phyloP scores from a whole-genome alignment of 176 grass and related monocot species.

The Thinopyrum elongatum region DNA sequence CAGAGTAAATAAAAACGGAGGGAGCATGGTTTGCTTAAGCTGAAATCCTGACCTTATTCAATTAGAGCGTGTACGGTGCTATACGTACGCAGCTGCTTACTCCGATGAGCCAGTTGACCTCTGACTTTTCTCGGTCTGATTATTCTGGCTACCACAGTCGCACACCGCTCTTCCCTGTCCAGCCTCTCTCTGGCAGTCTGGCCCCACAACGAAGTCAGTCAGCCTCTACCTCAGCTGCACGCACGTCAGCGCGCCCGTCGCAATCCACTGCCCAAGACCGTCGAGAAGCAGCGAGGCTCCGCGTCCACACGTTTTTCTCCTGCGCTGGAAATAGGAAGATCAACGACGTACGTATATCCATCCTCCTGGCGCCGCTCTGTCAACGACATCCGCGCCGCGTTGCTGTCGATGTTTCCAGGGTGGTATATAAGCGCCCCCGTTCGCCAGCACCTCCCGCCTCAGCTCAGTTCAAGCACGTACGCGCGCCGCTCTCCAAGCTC shows the following conservation, averaged over 20 bases:
- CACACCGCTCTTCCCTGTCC: background rate
- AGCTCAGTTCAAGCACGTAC: background rate
- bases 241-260: background rate
- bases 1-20: no score
- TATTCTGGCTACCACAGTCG: background rate
- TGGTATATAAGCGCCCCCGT: slow-evolving; percentile 32
- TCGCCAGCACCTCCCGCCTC: background rate
- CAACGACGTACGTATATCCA: background rate
- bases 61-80: no score
- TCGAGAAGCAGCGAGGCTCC: background rate
- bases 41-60: no score
- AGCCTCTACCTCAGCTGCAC: background rate
- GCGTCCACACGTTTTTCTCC: slow-evolving; percentile 41
- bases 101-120: background rate
- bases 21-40: no score
- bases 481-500: background rate
- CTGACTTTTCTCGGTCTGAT: background rate
- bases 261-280: background rate
- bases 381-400: background rate
- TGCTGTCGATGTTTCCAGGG: background rate
- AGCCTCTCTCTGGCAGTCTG: background rate
- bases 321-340: background rate
- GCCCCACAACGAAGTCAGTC: background rate
- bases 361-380: slow-evolving; percentile 29
- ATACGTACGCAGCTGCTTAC: no score